These are phyloP conservation scores for Collybia sp. DNA, from an alignment of 768 basidiomycete genomes.

Conservation along the genomic window DNA sequence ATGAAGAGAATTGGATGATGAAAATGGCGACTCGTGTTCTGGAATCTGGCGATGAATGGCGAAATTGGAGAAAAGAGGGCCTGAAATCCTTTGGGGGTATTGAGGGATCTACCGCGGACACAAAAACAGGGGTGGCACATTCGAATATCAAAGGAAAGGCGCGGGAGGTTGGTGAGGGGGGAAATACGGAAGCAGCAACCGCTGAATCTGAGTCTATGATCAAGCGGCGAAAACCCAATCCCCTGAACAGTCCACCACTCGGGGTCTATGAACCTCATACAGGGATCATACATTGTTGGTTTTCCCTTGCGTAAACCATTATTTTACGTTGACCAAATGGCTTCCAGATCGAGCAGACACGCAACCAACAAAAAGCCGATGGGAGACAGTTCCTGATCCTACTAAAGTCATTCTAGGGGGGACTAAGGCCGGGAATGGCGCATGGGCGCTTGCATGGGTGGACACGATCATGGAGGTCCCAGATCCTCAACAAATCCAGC, in stretches of 20 bases:
- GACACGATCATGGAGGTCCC: conserved; percentile 49
- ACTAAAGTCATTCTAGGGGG: conserved; percentile 55
- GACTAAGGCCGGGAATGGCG: conserved; percentile 70
- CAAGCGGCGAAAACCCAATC: conserved; percentile 22
- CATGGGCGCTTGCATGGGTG: conserved; percentile 80
- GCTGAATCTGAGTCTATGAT: conserved; percentile 14
- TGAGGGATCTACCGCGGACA: conserved; percentile 20
- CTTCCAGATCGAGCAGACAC: conserved; percentile 67
- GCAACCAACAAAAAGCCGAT: conserved; percentile 62
- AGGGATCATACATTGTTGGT: conserved; percentile 69
- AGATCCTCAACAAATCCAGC: too few relatives aligned
- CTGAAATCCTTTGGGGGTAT: conserved; percentile 48
- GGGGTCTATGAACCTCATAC: conserved; percentile 85
- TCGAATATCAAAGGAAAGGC: conserved; percentile 24
- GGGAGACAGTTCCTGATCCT: conserved; percentile 52
- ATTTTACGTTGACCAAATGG: conserved; percentile 2
- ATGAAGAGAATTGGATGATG: conserved; percentile 91
- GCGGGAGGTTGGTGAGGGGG: conserved; percentile 17
- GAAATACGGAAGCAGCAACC: conserved; percentile 14
- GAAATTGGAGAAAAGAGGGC: conserved; percentile 49
- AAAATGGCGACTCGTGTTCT: conserved; percentile 64
- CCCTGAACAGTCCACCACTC: conserved; percentile 35
- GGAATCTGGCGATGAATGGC: conserved; percentile 64
- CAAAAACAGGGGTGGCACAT: conserved; percentile 22
- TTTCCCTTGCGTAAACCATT: conserved; percentile 1